Conservation (phyloP, 2,329 filamentous ascomycete genomes). For the Ciborinia camelliae region DNA sequence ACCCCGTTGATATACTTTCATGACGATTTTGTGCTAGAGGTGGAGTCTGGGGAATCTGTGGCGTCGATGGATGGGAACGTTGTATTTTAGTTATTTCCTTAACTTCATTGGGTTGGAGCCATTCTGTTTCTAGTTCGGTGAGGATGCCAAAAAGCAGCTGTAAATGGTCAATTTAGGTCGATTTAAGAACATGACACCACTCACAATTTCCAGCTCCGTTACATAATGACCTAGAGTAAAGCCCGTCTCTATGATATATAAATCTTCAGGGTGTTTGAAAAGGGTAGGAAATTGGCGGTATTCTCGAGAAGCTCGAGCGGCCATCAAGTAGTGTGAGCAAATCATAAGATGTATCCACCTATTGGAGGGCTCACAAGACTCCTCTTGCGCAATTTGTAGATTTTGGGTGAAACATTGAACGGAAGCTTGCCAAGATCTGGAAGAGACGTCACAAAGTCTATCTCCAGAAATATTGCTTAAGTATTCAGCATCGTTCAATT, state of each 20-base stretch:
- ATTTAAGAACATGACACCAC: not conserved
- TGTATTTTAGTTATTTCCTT: not conserved
- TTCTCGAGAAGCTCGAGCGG: conserved; percentile 1
- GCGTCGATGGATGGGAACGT: not conserved
- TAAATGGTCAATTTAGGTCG: not conserved
- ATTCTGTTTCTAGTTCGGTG: conserved; percentile 5
- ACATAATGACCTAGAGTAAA: conserved; percentile 12
- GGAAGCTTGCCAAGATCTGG: not conserved
- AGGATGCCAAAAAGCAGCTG: conserved; percentile 10
- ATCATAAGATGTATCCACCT: conserved; percentile 14
- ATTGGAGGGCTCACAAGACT: not conserved
- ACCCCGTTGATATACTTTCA: conserved; percentile 2
- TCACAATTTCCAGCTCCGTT: conserved; percentile 14
- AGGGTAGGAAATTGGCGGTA: not conserved
- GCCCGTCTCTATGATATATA: not conserved
- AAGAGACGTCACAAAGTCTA: not conserved
- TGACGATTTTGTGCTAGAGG: not conserved
- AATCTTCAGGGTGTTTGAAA: not conserved
- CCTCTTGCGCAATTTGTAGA: conserved; percentile 4
- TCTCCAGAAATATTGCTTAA: not conserved
- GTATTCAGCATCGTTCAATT: conserved; percentile 3
- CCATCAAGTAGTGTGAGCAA: conserved; percentile 13
- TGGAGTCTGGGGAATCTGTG: not conserved
- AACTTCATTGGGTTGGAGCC: not conserved
- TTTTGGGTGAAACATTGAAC: conserved; percentile 14